Conservation (phyloP, 1,284 basidiomycete species). For the Cystobasidium pallidum region DNA sequence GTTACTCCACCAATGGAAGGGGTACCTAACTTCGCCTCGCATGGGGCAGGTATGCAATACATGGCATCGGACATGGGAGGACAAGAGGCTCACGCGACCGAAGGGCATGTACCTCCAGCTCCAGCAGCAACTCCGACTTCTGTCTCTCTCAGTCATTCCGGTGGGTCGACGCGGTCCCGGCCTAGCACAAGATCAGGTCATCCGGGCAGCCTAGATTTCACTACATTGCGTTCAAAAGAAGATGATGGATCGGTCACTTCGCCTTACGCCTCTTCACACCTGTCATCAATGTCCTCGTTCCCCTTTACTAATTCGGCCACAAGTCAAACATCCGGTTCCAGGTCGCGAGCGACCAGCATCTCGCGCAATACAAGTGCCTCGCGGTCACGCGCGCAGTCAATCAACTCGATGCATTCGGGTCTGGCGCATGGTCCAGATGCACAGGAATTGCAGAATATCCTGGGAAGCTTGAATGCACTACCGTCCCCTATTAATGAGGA, state of each 20-base stretch:
- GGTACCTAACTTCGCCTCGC: constrained; percentile 7
- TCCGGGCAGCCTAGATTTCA: constrained; percentile 38
- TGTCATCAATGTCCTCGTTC: constrained; percentile 40
- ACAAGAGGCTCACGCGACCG: not conserved
- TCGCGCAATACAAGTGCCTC: constrained; percentile 31
- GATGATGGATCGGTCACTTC: constrained; percentile 30
- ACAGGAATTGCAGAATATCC: constrained; percentile 33
- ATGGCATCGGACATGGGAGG: constrained; percentile 11
- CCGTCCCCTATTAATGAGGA: constrained; percentile 42
- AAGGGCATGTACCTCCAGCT: not conserved
- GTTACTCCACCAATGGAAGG: constrained; percentile 38
- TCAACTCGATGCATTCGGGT: not conserved
- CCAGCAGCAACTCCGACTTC: constrained; percentile 19
- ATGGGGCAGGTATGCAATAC: constrained; percentile 6
- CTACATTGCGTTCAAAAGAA: constrained; percentile 29
- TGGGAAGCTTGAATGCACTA: constrained; percentile 36
- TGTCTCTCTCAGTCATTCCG: constrained; percentile 7
- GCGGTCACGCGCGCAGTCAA: constrained; percentile 30
- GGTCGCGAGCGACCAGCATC: constrained; percentile 37
- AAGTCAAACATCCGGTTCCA: constrained; percentile 32
- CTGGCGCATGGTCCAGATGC: constrained; percentile 29
- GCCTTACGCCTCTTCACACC: constrained; percentile 34
- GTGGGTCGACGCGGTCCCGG: constrained; percentile 16
- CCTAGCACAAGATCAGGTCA: constrained; percentile 23
- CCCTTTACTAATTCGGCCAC: constrained; percentile 32